Evolutionary conservation across 179 eudicot species (phyloP), one percentile per base, ranked within the genome.

Genomic region (Silene vulgaris): DNA sequence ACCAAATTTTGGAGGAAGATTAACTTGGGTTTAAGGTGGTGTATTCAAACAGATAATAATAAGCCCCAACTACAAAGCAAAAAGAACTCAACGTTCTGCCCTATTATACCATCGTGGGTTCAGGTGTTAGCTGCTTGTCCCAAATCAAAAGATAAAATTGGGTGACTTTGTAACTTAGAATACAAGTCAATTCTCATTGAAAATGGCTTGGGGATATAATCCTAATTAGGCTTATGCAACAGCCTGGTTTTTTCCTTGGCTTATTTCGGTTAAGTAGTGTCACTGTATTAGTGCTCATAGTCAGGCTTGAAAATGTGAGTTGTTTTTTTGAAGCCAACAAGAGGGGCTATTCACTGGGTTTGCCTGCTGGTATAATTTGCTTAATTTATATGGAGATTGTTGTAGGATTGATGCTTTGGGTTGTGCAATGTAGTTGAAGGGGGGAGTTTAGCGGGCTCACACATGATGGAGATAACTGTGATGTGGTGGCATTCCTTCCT

Each of bases 341-440:
- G 17, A 63, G 35, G 67, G 66, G 35, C 14, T 63, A 3, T 26
- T 63, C 1, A 63, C 35, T 63, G 26, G 67, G 26, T 23, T 23
- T 63, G 72, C 48, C 70, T 8, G 2, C 37, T 64, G 37, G 68
- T 12, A 28, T 13, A 64, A 26, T 64, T 63, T 64, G 68, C 68
- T 64, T 23, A 64, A 45, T 64, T 28, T 64, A 23, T 64, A 64
- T 26, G 68, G 68, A 26, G 68, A 28, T 64, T 26, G 68, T 64
- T 8, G 40, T 64, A 28, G 68, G 68, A 64, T 26, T 30, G 68
- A 26, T 64, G 68, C 68, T 64, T 64, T 64, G 70, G 21, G 21
- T 32, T 16, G 48, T 6, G 48, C 19, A 32, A 32, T 66, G 17
- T 66, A 66, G 70, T 66, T 66, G 70, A 66, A 35, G 40, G 70